phyloP scores from a whole-genome alignment of 768 basidiomycete genomes.

The Leccinum obscurum region DNA sequence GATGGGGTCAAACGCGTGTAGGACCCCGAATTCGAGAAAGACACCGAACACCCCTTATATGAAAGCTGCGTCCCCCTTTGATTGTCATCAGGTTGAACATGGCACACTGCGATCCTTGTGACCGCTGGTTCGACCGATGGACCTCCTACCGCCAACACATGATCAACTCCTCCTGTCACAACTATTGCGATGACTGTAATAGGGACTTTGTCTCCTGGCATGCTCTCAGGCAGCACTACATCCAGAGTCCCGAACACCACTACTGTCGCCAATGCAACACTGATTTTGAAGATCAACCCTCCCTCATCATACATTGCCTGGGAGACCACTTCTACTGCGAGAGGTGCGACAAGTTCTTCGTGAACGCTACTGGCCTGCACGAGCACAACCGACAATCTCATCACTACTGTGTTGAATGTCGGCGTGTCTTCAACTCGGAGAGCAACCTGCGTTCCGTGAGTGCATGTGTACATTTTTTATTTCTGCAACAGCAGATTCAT shows the following conservation, averaged over 20 bases:
- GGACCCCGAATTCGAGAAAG: conserved; percentile 26
- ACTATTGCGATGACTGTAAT: conserved; percentile 47
- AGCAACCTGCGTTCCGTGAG: conserved; percentile 19
- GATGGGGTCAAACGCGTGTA: conserved; percentile 23
- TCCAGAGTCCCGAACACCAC: conserved; percentile 46
- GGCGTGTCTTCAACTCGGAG: conserved; percentile 39
- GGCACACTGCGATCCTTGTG: conserved; percentile 38
- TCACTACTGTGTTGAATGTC: conserved; percentile 47
- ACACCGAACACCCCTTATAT: neutral
- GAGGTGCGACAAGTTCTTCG: conserved; percentile 43
- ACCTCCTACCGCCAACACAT: conserved; percentile 38
- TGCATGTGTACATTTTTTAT: neutral
- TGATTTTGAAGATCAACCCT: conserved; percentile 38
- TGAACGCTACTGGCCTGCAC: conserved; percentile 37
- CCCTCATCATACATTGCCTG: conserved; percentile 43
- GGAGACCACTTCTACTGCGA: conserved; percentile 44
- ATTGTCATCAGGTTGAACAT: neutral
- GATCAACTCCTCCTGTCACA: conserved; percentile 38
- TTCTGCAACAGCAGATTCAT: neutral
- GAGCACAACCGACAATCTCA: conserved; percentile 49
- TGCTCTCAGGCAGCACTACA: conserved; percentile 51
- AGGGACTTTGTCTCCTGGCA: conserved; percentile 42
- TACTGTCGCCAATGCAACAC: conserved; percentile 54
- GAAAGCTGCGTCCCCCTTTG: neutral
- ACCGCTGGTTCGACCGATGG: conserved; percentile 34